Evolutionary conservation across 495 filamentous ascomycete species (phyloP).

Genomic region (Aspergillus panamensis): DNA sequence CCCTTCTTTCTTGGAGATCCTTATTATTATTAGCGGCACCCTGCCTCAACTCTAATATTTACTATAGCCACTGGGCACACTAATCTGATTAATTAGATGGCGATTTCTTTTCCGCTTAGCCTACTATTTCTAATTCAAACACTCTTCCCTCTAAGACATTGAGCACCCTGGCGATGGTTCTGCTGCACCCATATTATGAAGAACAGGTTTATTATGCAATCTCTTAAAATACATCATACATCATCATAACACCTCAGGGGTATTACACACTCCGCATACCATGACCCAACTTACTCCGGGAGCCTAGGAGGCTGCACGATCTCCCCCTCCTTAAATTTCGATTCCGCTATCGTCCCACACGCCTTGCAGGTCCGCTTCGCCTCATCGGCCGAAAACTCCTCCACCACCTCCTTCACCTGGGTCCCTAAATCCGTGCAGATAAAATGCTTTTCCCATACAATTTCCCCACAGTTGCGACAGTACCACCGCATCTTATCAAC

Average conservation of each 20-base stretch:
- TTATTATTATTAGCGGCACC: conserved; percentile 2
- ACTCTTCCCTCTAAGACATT: not conserved
- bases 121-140: not conserved
- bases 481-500: conserved; percentile 91
- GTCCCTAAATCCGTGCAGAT: conserved; percentile 91
- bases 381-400: conserved; percentile 69
- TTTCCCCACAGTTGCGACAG: conserved; percentile 53
- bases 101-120: not conserved
- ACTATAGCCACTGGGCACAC: conserved; percentile 14
- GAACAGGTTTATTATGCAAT: not conserved
- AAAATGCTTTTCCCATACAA: conserved; percentile 85
- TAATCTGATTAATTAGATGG: conserved; percentile 12
- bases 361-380: conserved; percentile 70
- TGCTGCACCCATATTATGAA: no score
- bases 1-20: not conserved
- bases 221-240: conserved; percentile 4
- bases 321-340: conserved; percentile 38
- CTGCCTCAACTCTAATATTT: not conserved
- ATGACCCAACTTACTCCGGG: conserved; percentile 26
- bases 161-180: no score
- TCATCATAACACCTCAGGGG: not conserved
- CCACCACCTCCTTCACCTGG: conserved; percentile 92
- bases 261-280: not conserved
- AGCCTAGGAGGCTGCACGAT: conserved; percentile 40
- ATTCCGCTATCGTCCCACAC: conserved; percentile 71